These are phyloP conservation scores for Candida boidinii DNA, from an alignment of 805 yeast species.

Conservation along the genomic window DNA sequence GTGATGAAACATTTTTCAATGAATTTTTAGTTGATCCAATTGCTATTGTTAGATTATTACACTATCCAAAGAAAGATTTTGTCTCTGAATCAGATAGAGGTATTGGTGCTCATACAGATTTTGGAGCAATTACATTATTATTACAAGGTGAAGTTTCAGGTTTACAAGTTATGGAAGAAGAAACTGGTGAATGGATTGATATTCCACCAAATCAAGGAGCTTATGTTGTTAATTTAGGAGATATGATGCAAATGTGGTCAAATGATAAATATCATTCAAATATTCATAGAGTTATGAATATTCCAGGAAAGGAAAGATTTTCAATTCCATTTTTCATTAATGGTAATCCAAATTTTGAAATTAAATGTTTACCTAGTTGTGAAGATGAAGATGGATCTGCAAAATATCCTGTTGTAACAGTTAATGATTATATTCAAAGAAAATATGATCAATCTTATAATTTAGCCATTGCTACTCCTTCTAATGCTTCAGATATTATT, in stretches of 20 bases:
- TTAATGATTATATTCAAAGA: conserved; percentile 12
- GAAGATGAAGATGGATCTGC: conserved; percentile 7
- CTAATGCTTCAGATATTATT: too few species aligned
- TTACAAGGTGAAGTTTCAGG: conserved; percentile 29
- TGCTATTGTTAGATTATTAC: conserved; percentile 24
- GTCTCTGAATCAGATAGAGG: conserved; percentile 21
- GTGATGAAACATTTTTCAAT: conserved; percentile 20
- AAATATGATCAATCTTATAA: background rate
- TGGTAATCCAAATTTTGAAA: conserved; percentile 10
- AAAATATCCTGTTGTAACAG: conserved; percentile 13
- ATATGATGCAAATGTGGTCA: conserved; percentile 28
- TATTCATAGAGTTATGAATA: conserved; percentile 29
- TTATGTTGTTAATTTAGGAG: conserved; percentile 31
- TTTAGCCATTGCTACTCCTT: too few species aligned
- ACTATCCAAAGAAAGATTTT: conserved; percentile 24
- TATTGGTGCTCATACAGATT: conserved; percentile 33
- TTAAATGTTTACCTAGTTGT: conserved; percentile 16
- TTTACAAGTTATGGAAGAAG: conserved; percentile 26
- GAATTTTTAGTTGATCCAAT: conserved; percentile 17
- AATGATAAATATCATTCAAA: conserved; percentile 30
- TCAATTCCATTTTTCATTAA: conserved; percentile 22
- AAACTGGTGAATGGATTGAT: conserved; percentile 21
- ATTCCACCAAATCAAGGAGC: conserved; percentile 23
- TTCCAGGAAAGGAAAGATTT: conserved; percentile 17
- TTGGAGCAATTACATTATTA: conserved; percentile 26